Evolutionary conservation across 2,329 filamentous ascomycete genomes (phyloP).

Genomic region (Ophiostoma montium): DNA sequence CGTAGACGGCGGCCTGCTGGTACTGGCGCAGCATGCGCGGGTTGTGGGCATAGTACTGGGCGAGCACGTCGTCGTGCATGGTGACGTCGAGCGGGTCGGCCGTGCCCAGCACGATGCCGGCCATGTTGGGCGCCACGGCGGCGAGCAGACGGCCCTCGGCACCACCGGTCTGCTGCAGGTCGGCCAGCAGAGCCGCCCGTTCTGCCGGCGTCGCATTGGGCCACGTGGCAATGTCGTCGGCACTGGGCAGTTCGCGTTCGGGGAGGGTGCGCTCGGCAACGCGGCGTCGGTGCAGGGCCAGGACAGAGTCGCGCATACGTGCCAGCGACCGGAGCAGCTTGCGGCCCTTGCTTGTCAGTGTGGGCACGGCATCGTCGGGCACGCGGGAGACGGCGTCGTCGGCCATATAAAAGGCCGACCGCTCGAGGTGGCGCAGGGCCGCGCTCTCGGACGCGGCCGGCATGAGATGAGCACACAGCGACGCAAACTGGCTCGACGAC

Average conservation of each 20-base stretch:
- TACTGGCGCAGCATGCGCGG: slow-evolving; percentile 14
- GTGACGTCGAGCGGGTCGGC: slow-evolving; percentile 19
- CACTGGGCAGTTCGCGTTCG: background rate
- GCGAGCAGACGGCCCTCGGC: slow-evolving; percentile 11
- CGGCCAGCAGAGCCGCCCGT: slow-evolving; percentile 2
- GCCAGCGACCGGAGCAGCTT: slow-evolving; percentile 10
- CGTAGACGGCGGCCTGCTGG: slow-evolving; percentile 11
- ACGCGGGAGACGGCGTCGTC: slow-evolving; percentile 8
- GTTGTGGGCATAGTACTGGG: slow-evolving; percentile 13
- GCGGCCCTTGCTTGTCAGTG: slow-evolving; percentile 8
- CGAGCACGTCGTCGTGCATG: slow-evolving; percentile 16
- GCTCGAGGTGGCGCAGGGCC: slow-evolving; percentile 10
- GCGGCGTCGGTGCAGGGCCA: background rate
- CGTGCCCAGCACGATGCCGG: slow-evolving; percentile 15
- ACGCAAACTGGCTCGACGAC: slow-evolving; percentile 7
- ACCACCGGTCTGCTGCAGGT: slow-evolving; percentile 5
- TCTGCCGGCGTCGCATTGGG: slow-evolving; percentile 5
- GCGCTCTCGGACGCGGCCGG: slow-evolving; percentile 7
- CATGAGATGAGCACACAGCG: slow-evolving; percentile 9
- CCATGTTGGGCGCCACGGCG: slow-evolving; percentile 10
- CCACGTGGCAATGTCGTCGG: slow-evolving; percentile 10
- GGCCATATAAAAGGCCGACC: slow-evolving; percentile 12
- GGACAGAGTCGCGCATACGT: slow-evolving; percentile 9
- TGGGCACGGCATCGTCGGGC: background rate
- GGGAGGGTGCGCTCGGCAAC: background rate